phyloP scores from a whole-genome alignment of 768 basidiomycete genomes.

The Boletus pseudo-olivaceus region DNA sequence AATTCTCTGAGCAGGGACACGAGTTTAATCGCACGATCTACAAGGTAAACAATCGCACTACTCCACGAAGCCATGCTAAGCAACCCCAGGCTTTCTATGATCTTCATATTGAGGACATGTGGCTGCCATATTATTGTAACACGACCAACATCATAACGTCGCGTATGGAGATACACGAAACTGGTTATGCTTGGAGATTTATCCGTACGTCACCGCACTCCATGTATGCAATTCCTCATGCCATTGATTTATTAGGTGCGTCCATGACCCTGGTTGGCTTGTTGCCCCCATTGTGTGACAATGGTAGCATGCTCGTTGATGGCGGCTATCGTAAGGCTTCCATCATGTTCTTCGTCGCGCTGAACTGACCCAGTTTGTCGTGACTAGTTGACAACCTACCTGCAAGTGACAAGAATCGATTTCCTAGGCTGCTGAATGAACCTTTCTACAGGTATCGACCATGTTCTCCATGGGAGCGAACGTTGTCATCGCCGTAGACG shows the following conservation, averaged over 20 bases:
- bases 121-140: constrained; percentile 98
- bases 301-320: constrained; percentile 89
- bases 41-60: constrained; percentile 49
- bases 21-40: constrained; percentile 95
- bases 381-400: constrained; percentile 81
- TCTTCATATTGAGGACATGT: constrained; percentile 96
- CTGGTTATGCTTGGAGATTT: constrained; percentile 97
- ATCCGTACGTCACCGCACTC: constrained; percentile 53
- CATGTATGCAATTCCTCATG: neutral
- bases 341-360: neutral
- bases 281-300: constrained; percentile 90
- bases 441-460: constrained; percentile 67
- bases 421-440: neutral
- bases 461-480: constrained; percentile 92
- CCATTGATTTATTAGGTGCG: constrained; percentile 53
- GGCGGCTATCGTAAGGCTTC: constrained; percentile 75
- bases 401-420: constrained; percentile 39
- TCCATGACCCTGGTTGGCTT: constrained; percentile 98
- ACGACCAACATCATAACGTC: constrained; percentile 96
- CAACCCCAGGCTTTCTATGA: constrained; percentile 76
- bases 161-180: constrained; percentile 95
- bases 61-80: constrained; percentile 5
- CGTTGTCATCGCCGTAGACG: constrained; percentile 89
- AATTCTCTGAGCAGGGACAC: constrained; percentile 61
- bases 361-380: constrained; percentile 2